Evolutionary conservation across 768 basidiomycete species (phyloP).

Genomic region (Paxillus involutus): DNA sequence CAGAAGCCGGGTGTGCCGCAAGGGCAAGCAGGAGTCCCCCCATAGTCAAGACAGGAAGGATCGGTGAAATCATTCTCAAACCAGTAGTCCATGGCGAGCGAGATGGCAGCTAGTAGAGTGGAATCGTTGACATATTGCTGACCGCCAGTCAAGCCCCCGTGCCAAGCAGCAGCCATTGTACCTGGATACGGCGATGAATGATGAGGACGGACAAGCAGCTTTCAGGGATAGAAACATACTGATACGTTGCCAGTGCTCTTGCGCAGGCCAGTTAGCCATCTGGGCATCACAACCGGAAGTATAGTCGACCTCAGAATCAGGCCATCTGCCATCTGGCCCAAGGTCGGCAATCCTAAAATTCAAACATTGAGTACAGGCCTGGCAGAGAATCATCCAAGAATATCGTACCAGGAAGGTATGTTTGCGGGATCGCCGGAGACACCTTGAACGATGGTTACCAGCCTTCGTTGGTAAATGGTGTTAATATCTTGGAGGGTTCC

Average conservation of each 20-base stretch:
- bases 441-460: slow-evolving; percentile 41
- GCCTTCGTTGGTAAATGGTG: slow-evolving; percentile 37
- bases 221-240: slow-evolving; percentile 31
- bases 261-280: slow-evolving; percentile 70
- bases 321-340: slow-evolving; percentile 53
- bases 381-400: not conserved
- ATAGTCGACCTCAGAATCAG: slow-evolving; percentile 56
- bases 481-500: slow-evolving; percentile 31
- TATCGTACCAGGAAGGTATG: slow-evolving; percentile 24
- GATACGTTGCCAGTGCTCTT: slow-evolving; percentile 55
- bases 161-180: slow-evolving; percentile 56
- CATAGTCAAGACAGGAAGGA: slow-evolving; percentile 51
- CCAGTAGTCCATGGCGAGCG: slow-evolving; percentile 61
- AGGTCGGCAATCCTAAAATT: slow-evolving; percentile 46
- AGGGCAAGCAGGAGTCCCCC: slow-evolving; percentile 53
- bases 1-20: slow-evolving; percentile 52
- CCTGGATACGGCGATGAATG: slow-evolving; percentile 29
- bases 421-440: slow-evolving; percentile 28
- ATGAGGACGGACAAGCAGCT: not conserved
- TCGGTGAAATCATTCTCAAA: slow-evolving; percentile 59
- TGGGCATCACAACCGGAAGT: slow-evolving; percentile 60
- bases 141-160: slow-evolving; percentile 46
- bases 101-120: slow-evolving; percentile 40
- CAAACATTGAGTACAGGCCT: not conserved
- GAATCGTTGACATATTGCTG: slow-evolving; percentile 43